Evolutionary conservation across 352 stramenopile species (phyloP), one percentile per base, ranked within the genome.

Genomic region (Phytophthora niederhauseri): DNA sequence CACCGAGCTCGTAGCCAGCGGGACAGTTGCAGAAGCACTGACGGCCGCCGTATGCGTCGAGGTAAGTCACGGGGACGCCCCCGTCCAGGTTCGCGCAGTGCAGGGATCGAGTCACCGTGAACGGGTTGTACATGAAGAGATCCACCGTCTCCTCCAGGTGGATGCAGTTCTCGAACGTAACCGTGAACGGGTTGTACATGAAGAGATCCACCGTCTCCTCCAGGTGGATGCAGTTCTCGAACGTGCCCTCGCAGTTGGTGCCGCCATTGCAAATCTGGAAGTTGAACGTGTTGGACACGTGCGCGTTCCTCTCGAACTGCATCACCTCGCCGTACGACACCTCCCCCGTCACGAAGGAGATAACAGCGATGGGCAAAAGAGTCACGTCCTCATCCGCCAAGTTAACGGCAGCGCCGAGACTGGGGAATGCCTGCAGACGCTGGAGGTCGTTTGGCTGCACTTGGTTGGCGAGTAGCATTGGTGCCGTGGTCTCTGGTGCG

Each of bases 51-150:
- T 74, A 53, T 4, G 58, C 36, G 56, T 88, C 64, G 5, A 84
- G 4, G 50, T 84, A 89, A 6, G 75, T 75, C 38, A 91, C 77
- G 0, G 84, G 82, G 4, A 91, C 61, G n/a, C 80, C 82, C 9
- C 63, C 62, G 2, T 61, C 50, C 38, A 91, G 52, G 5, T 68
- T 14, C 1, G 49, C 61, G 43, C 84, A 92, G 14, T 84, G 51
- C 20, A 83, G 26, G 6, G 69, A 72, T 0, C 80, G 77, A 7
- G 65, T 68, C 34, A 87, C 64, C 8, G 67, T 76, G 66, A 88
- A 86, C 54, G 84, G 82, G 31, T 89, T 89, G 75, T 88, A 91
- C 71, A 86, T 72, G 68, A 84, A 91, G 41, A 92, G 58, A 24
- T 91, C 79, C 1, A 78, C 70, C 0, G 45, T 52, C 9, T 85